Evolutionary conservation across 83 land plant genomes (phyloP), one percentile per base, ranked within the genome.

Genomic region (Picea abies): DNA sequence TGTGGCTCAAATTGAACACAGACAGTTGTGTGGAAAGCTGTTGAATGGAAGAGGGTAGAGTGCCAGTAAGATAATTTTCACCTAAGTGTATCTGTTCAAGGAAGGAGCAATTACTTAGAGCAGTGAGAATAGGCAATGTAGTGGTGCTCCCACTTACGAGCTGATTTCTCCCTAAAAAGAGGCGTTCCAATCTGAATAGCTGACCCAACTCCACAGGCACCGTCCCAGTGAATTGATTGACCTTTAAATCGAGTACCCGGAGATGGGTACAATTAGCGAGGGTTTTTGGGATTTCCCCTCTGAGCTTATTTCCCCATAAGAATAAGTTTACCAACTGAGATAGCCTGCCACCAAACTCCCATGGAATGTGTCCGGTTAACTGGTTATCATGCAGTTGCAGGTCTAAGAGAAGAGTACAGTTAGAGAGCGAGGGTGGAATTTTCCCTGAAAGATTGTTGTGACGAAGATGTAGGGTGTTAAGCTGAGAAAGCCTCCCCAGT

Each of bases 271-370:
- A n/a, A n/a, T n/a, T n/a, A n/a, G n/a, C n/a, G n/a, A n/a, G n/a
- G n/a, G n/a, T n/a, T n/a, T 3, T 62, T 0, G 88, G 88, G 4
- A 86, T 80, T 47, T 76, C 39, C 2, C 89, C 86, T 0, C 19
- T 3, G n/a, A 86, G 80, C 1, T 11, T 5, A 35, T 84, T 84
- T 20, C 15, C 15, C 25, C 32, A 15, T 60, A 86, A 61, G 0
- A 41, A 22, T 20, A 84, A 22, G 16, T 15, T 5, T 61, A 15
- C 4, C 20, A 86, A 63, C 44, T 62, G 19, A 3, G 20, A 15
- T 10, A 80, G 80, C 6, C 5, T 67, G 60, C 73, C 75, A 29
- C 79, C 83, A n/a, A 86, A 16, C 60, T 82, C 78, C 22, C 47
- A 56, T 4, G 87, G 87, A 41, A 86, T 83, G 25, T 17, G 10